Conservation (phyloP, 345 rosid genomes). For the Eucalyptus decipiens region DNA sequence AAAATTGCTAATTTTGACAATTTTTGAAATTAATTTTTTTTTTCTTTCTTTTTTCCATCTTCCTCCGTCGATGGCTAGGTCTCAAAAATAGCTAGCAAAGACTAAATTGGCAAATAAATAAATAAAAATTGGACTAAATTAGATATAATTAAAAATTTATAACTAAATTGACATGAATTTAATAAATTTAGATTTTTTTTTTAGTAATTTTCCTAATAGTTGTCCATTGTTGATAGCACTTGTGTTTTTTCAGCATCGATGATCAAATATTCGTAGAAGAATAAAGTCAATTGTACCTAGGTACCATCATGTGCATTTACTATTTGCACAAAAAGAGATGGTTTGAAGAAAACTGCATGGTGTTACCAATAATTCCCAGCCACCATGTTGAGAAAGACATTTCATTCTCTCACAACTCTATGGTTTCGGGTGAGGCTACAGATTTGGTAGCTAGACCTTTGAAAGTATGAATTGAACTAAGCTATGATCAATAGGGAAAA, state of each 20-base stretch:
- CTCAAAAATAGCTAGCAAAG: rapidly evolving
- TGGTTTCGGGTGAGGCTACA: background rate
- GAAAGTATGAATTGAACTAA: background rate
- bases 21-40: too few relatives aligned
- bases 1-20: rapidly evolving
- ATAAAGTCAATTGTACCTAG: background rate
- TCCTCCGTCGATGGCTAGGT: rapidly evolving
- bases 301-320: background rate
- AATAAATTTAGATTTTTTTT: background rate
- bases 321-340: background rate
- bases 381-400: background rate
- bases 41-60: background rate
- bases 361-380: background rate
- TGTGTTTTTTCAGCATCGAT: background rate
- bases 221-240: background rate
- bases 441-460: background rate
- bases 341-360: background rate
- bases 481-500: background rate
- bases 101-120: background rate
- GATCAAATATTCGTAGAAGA: background rate
- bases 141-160: rapidly evolving
- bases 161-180: rapidly evolving
- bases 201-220: background rate
- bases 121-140: background rate
- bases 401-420: background rate